Base-by-base conservation (phyloP, 768 basidiomycete genomes). In the Mycena venus region DNA sequence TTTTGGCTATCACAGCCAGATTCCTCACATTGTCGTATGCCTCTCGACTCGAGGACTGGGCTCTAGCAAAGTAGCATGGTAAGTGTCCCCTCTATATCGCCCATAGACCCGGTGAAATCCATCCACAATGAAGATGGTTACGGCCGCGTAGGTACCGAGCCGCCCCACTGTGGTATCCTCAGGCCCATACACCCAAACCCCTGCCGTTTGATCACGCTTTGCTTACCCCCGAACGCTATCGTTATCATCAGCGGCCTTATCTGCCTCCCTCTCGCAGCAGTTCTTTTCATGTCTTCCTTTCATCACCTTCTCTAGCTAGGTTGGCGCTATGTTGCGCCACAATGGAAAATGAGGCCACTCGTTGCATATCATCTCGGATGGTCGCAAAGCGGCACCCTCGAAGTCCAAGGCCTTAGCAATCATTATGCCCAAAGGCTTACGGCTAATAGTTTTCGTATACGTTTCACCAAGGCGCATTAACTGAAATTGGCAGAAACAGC, bases 401-500 rank as follows among this genome's bases (percentile, higher is more conserved):
- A n/a, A n/a, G n/a, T n/a, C n/a, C n/a, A n/a, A n/a, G n/a, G n/a
- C n/a, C n/a, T n/a, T n/a, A n/a, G n/a, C n/a, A n/a, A n/a, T n/a
- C n/a, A n/a, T n/a, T n/a, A n/a, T n/a, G n/a, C n/a, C n/a, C n/a
- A n/a, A n/a, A n/a, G n/a, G n/a, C n/a, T n/a, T n/a, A n/a, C n/a
- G n/a, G n/a, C n/a, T n/a, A n/a, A n/a, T n/a, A n/a, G n/a, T n/a
- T n/a, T n/a, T n/a, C n/a, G n/a, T n/a, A n/a, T n/a, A n/a, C n/a
- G n/a, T 0, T 65, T 84, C 29, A 85, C 80, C 0, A 84, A 80
- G 49, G 66, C 51, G 0, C 71, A 83, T 0, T 64, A 79, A 0
- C 71, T 53, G 0, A 72, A 78, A 51, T 61, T 84, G 0, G 79
- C 76, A 1, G 14, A 32, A 3, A 61, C 34, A 8, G 68, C 23